phyloP scores from a whole-genome alignment of 768 basidiomycete genomes.

The Candolleomyces eurysporus region DNA sequence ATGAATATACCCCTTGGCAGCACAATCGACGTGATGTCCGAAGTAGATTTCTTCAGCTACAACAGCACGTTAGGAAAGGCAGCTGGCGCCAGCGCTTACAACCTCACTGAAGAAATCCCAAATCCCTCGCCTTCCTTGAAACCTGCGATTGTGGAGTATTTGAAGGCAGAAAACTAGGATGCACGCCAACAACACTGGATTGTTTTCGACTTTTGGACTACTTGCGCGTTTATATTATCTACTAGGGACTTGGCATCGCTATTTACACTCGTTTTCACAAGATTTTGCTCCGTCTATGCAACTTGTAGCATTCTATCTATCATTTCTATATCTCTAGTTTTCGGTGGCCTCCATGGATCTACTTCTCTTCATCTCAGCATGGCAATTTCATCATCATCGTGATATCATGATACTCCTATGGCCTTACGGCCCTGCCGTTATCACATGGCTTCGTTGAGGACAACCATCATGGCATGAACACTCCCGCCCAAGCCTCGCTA shows the following conservation, averaged over 20 bases:
- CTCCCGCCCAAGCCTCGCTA: background rate
- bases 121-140: background rate
- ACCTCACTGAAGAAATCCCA: background rate
- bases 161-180: background rate
- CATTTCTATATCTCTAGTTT: background rate
- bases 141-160: background rate
- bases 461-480: no score
- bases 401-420: no score
- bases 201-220: no score
- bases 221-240: no score
- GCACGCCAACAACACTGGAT: background rate
- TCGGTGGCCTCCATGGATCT: no score
- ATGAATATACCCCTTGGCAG: slow-evolving; percentile 29
- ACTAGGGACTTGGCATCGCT: no score
- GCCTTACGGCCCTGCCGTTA: no score
- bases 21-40: slow-evolving; percentile 26
- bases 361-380: background rate
- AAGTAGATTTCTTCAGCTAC: slow-evolving; percentile 74
- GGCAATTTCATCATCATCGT: background rate
- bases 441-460: no score
- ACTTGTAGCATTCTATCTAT: background rate
- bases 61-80: no score
- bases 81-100: slow-evolving; percentile 13
- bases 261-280: no score
- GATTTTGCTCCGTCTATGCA: no score